These are phyloP conservation scores for Solanum virginianum DNA, from an alignment of 257 asterid genomes.

Conservation along the genomic window DNA sequence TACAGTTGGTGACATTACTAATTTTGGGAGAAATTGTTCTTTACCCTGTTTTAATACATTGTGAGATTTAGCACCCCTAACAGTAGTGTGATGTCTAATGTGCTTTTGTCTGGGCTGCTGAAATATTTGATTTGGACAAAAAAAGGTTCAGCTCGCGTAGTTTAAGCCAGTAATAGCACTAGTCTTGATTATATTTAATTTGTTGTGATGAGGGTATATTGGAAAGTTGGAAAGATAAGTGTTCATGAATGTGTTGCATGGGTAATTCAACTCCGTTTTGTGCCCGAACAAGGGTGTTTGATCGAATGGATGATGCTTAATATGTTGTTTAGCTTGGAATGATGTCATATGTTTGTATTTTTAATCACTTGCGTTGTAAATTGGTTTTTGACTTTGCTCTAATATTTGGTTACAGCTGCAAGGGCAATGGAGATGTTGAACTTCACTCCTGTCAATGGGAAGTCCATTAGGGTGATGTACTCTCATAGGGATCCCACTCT, in stretches of 20 bases:
- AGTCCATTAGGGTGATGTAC: constrained; percentile 63
- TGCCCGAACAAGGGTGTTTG: too few species aligned
- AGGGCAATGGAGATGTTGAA: constrained; percentile 74
- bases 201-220: neutral
- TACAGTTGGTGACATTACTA: neutral
- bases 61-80: neutral
- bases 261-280: neutral
- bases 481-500: constrained; percentile 85
- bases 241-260: neutral
- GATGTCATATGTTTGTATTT: neutral
- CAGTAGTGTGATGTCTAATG: neutral
- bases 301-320: neutral
- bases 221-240: neutral
- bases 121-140: neutral
- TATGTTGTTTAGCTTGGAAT: neutral
- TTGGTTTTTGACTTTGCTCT: neutral
- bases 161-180: neutral
- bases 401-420: constrained; percentile 33
- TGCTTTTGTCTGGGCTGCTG: neutral
- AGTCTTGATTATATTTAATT: neutral
- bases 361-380: neutral
- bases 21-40: neutral
- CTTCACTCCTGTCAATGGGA: constrained; percentile 68
- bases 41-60: neutral
- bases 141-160: neutral